Base-by-base conservation (phyloP, 306 rosid genomes). In the Spatholobus suberectus region DNA sequence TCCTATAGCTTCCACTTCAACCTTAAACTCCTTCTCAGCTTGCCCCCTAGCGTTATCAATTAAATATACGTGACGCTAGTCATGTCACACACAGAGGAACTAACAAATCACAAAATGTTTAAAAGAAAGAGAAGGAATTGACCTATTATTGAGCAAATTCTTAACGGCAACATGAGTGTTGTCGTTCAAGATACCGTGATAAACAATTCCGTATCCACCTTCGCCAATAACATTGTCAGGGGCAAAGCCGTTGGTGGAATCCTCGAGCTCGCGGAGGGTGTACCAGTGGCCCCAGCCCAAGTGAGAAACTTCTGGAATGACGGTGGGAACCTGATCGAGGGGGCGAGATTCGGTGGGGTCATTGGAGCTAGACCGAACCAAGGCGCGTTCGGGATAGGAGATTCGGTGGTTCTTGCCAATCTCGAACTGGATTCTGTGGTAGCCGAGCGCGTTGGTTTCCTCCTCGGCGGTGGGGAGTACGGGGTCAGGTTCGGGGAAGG, bases 281-380 rank as follows among this genome's bases (percentile, higher is more conserved):
- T 92, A 94, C 98, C 98, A 94, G 62, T 88, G 98, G 0, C 98
- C 98, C 98, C 98, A 94, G 44, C 98, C 98, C 86, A 94, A 86
- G 78, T 94, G 98, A n/a, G 98, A 94, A 83, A 94, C 98, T 74
- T 89, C 90, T n/a, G 98, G 98, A 52, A 88, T 91, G 77, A 82
- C 92, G 11, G 86, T 82, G 26, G 90, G 78, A 44, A 77, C 86
- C 83, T 89, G 96, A 83, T 87, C 97, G 57, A 58, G 65, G 8
- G 82, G 75, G 10, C 91, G 86, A 63, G 55, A 84, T 86, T 6
- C 92, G 79, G 70, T 21, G 6, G 35, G 57, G 14, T 69, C 87
- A 13, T 85, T 90, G 0, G 98, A 90, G 34, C 87, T 63, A 2
- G 94, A 89, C 76, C 92, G 77, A 21, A 81, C 80, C 27, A 79